Percentiles rank a stretch among this genome's conserved stretches.
These are phyloP conservation scores for Ligustrum vulgare DNA, from an alignment of 257 asterid genomes.

Conservation along the genomic window DNA sequence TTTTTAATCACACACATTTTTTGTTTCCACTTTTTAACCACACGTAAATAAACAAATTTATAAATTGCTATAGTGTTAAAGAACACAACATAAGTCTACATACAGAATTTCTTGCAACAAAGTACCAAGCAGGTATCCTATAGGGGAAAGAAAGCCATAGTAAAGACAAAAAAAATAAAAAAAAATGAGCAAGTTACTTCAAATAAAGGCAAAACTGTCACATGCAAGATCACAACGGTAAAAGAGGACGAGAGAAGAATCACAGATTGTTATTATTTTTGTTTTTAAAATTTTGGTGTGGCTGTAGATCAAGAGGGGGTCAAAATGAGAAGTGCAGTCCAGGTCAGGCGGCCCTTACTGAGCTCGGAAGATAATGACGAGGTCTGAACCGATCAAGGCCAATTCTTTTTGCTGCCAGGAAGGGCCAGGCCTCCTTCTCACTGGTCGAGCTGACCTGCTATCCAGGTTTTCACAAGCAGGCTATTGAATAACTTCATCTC, in stretches of 20 bases:
- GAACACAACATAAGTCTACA: not conserved
- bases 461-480: not conserved
- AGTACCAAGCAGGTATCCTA: not conserved
- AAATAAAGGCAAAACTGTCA: not conserved
- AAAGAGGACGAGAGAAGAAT: not conserved
- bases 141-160: not conserved
- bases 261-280: not conserved
- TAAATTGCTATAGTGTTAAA: no score
- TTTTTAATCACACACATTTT: no score
- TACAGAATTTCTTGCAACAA: not conserved
- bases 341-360: not conserved
- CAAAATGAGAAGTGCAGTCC: not conserved
- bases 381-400: not conserved
- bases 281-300: not conserved
- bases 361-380: not conserved
- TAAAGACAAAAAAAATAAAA: not conserved
- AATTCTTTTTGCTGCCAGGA: not conserved
- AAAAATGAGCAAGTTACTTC: not conserved
- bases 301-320: not conserved
- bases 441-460: not conserved
- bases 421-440: not conserved
- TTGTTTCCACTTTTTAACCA: no score
- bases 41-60: no score
- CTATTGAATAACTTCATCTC: not conserved
- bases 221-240: not conserved